A percentile compares a stretch with the other conserved stretches of the same genome.
These are phyloP conservation scores for Blastobotrys indianensis DNA, from an alignment of 1,139 yeast species.

Conservation along the genomic window DNA sequence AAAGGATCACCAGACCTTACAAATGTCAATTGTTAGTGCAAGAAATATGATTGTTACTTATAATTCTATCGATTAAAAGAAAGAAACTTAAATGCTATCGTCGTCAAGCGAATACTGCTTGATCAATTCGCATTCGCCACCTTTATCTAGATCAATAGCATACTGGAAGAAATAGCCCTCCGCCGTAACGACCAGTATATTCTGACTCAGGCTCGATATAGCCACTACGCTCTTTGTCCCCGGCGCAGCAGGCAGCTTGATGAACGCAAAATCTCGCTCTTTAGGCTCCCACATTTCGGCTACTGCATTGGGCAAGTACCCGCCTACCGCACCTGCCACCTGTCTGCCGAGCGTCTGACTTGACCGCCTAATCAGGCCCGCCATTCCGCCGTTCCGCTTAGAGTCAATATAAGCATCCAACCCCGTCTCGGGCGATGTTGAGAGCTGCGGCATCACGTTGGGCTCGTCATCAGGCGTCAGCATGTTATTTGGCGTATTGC, in stretches of 20 bases:
- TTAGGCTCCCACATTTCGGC: conserved; percentile 87
- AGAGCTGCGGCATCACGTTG: conserved; percentile 8
- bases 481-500: background rate
- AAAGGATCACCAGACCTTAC: too few relatives aligned
- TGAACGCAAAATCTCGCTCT: conserved; percentile 80
- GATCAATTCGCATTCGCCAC: conserved; percentile 85
- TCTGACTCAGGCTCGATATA: conserved; percentile 41
- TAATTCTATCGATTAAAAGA: too few relatives aligned
- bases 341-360: conserved; percentile 58
- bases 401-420: conserved; percentile 17
- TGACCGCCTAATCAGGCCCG: conserved; percentile 39
- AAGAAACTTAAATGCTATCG: conserved; percentile 6
- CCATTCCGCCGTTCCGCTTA: conserved; percentile 14
- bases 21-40: too few relatives aligned
- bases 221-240: conserved; percentile 37
- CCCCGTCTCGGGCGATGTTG: conserved; percentile 11
- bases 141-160: conserved; percentile 80
- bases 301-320: conserved; percentile 75
- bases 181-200: conserved; percentile 75
- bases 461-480: background rate
- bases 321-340: conserved; percentile 87
- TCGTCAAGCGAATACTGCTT: conserved; percentile 52
- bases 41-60: too few relatives aligned
- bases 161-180: conserved; percentile 85
- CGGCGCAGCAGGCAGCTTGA: conserved; percentile 63